Evolutionary conservation across 208 protist species (phyloP).

Genomic region (Willaertia magna): DNA sequence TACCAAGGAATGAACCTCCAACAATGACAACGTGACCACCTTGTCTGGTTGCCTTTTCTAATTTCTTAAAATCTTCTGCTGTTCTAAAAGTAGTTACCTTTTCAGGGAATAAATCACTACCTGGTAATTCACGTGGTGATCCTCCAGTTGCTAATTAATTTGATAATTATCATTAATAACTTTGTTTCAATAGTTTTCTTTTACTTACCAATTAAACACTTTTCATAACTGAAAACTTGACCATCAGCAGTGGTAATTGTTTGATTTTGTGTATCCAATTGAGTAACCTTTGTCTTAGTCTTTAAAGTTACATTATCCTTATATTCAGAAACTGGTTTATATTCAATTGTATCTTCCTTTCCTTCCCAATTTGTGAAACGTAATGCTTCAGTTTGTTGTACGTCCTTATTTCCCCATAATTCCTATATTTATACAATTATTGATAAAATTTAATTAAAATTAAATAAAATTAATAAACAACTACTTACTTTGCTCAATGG

Average conservation of each 20-base stretch:
- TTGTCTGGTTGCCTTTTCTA: neutral
- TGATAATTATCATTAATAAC: too few species aligned
- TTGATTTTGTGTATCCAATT: neutral
- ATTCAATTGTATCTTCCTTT: neutral
- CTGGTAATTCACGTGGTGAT: slow-evolving; percentile 6
- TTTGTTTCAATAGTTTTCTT: too few species aligned
- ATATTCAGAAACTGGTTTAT: neutral
- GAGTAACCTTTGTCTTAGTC: neutral
- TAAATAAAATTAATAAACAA: too few species aligned
- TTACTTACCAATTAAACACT: neutral
- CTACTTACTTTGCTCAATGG: too few species aligned
- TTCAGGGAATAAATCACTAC: neutral
- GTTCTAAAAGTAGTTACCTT: neutral
- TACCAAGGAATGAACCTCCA: slow-evolving; percentile 13
- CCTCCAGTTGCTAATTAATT: too few species aligned
- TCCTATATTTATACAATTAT: too few species aligned
- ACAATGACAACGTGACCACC: neutral
- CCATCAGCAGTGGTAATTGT: neutral
- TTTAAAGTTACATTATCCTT: neutral
- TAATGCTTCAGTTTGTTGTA: neutral
- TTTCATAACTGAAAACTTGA: neutral
- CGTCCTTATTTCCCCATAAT: neutral
- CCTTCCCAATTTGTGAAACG: neutral
- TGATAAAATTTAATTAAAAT: too few species aligned
- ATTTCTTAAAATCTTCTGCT: slow-evolving; percentile 2